Conservation (phyloP, 306 rosid genomes). For the Aeschynomene evenia region DNA sequence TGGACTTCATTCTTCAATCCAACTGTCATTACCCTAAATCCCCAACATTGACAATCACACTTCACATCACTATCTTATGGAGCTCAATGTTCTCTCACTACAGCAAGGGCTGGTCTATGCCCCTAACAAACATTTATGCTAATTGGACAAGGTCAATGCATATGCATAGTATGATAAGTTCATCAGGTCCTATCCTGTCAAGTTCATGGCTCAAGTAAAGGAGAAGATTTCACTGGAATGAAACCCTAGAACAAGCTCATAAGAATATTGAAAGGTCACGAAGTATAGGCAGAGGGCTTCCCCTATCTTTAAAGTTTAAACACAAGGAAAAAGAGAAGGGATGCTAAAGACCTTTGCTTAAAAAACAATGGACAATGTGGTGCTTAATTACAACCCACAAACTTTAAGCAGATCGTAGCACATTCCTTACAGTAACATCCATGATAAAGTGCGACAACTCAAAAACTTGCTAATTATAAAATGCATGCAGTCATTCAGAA, state of each 20-base stretch:
- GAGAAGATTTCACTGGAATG: not conserved
- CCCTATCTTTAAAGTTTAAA: too few relatives aligned
- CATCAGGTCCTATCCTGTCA: not conserved
- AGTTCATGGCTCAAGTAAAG: conserved; percentile 10
- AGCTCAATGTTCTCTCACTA: conserved; percentile 3
- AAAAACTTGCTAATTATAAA: not conserved
- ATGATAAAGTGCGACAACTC: not conserved
- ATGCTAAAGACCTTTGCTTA: not conserved
- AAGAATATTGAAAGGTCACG: too few relatives aligned
- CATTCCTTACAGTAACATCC: not conserved
- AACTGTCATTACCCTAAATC: not conserved
- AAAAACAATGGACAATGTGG: not conserved
- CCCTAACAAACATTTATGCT: not conserved
- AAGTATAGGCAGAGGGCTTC: too few relatives aligned
- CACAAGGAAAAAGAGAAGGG: too few relatives aligned
- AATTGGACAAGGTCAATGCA: not conserved
- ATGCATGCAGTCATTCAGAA: conserved; percentile 7
- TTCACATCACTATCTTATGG: not conserved
- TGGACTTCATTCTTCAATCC: not conserved
- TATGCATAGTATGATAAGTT: not conserved
- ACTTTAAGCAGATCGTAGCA: too few relatives aligned
- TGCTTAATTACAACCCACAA: not conserved
- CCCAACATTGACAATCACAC: not conserved
- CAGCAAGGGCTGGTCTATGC: not conserved
- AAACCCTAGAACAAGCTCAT: not conserved